These are phyloP conservation scores for Penicillium malachiteum DNA, from an alignment of 495 filamentous ascomycete genomes.

Conservation along the genomic window DNA sequence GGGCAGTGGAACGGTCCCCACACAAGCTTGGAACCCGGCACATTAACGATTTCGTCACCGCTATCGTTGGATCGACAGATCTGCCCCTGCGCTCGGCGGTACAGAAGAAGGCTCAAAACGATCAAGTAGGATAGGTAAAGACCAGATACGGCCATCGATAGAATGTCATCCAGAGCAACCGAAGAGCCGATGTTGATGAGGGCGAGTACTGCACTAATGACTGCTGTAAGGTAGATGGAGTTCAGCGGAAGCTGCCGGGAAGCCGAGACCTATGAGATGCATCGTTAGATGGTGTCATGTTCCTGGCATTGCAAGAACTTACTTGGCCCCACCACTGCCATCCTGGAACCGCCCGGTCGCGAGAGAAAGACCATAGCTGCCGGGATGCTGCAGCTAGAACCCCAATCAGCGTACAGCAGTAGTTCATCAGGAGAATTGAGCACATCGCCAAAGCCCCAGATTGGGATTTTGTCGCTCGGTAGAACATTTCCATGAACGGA, in stretches of 20 bases:
- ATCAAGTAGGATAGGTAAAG: conserved; percentile 46
- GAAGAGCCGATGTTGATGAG: conserved; percentile 48
- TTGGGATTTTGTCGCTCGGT: conserved; percentile 36
- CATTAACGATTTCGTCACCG: conserved; percentile 22
- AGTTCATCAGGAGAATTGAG: conserved; percentile 43
- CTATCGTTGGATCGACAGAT: conserved; percentile 16
- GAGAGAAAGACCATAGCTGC: conserved; percentile 47
- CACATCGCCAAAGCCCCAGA: conserved; percentile 45
- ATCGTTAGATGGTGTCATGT: conserved; percentile 35
- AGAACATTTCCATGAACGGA: conserved; percentile 53
- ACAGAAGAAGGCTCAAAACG: conserved; percentile 35
- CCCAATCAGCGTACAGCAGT: conserved; percentile 39
- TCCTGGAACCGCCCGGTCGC: conserved; percentile 13
- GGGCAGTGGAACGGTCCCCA: conserved; percentile 53
- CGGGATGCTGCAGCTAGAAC: conserved; percentile 51
- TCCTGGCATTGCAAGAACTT: conserved; percentile 40
- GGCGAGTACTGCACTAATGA: conserved; percentile 36
- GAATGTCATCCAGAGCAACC: conserved; percentile 47
- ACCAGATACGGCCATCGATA: conserved; percentile 41
- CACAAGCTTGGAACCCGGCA: conserved; percentile 26
- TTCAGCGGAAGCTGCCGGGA: conserved; percentile 32
- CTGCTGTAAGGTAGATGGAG: conserved; percentile 38
- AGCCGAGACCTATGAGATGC: conserved; percentile 34
- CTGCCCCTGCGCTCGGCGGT: conserved; percentile 30
- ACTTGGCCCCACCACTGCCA: conserved; percentile 1